A percentile compares a stretch with the other conserved stretches of the same genome.
Evolutionary conservation across 2,329 filamentous ascomycete genomes (phyloP).

Genomic region (Cladosporium halotolerans): DNA sequence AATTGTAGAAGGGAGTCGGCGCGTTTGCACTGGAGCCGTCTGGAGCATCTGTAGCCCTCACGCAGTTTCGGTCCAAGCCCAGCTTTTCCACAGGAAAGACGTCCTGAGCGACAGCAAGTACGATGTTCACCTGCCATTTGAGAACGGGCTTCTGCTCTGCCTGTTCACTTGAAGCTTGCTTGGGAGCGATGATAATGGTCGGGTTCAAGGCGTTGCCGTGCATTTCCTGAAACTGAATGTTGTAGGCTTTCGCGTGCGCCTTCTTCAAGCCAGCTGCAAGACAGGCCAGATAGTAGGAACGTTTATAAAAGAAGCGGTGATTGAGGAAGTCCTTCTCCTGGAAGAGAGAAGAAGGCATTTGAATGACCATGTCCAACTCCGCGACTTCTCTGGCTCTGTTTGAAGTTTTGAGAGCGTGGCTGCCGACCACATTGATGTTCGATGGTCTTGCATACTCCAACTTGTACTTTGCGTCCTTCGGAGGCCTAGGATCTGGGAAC

Average conservation of each 20-base stretch:
- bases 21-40: constrained; percentile 33
- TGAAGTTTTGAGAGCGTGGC: constrained; percentile 72
- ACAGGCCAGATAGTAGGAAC: constrained; percentile 84
- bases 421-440: constrained; percentile 81
- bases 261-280: constrained; percentile 65
- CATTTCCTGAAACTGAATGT: constrained; percentile 23
- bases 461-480: constrained; percentile 72
- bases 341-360: constrained; percentile 72
- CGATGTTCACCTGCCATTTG: constrained; percentile 62
- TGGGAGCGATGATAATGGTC: constrained; percentile 47
- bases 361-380: constrained; percentile 75
- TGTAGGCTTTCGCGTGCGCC: constrained; percentile 55
- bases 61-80: constrained; percentile 60
- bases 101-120: constrained; percentile 64
- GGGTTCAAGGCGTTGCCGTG: constrained; percentile 54
- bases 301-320: constrained; percentile 88
- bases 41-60: constrained; percentile 49
- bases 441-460: constrained; percentile 69
- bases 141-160: constrained; percentile 24
- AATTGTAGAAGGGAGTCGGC: constrained; percentile 83
- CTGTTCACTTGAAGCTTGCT: constrained; percentile 16
- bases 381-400: constrained; percentile 44
- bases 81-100: constrained; percentile 69
- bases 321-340: constrained; percentile 94
- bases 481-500: constrained; percentile 74